Conservation (phyloP, 208 protist species). For the Trypanosoma vivax region DNA sequence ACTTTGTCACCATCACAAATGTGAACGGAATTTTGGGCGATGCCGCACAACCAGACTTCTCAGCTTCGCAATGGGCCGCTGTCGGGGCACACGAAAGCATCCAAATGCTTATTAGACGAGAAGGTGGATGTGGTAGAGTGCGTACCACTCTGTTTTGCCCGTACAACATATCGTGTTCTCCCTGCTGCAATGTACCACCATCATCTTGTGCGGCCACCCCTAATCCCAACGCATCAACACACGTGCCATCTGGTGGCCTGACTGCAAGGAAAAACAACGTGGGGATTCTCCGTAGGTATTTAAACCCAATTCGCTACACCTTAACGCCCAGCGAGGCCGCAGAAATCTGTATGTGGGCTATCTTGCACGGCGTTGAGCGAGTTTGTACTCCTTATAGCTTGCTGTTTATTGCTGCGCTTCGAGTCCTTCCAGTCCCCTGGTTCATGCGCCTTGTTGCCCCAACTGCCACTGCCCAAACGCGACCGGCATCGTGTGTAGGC, state of each 20-base stretch:
- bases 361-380: conserved; percentile 14
- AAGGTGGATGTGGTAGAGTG: conserved; percentile 11
- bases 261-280: no score
- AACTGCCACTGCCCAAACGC: neutral
- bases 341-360: conserved; percentile 14
- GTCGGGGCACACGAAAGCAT: conserved; percentile 51
- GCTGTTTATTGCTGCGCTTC: conserved; percentile 11
- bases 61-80: conserved; percentile 45
- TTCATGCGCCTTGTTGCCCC: conserved; percentile 13
- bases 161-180: neutral
- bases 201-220: neutral
- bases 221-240: neutral
- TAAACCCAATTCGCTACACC: no score
- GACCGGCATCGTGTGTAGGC: neutral
- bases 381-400: conserved; percentile 15
- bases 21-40: conserved; percentile 14
- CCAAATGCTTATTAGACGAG: conserved; percentile 24
- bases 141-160: conserved; percentile 21
- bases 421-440: conserved; percentile 21
- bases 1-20: conserved; percentile 38
- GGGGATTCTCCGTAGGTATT: no score
- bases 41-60: conserved; percentile 29
- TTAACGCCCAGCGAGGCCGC: conserved; percentile 11
- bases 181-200: neutral
- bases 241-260: no score